Base-by-base conservation (phyloP, 1,284 basidiomycete species). In the Fomitopsis palustris region DNA sequence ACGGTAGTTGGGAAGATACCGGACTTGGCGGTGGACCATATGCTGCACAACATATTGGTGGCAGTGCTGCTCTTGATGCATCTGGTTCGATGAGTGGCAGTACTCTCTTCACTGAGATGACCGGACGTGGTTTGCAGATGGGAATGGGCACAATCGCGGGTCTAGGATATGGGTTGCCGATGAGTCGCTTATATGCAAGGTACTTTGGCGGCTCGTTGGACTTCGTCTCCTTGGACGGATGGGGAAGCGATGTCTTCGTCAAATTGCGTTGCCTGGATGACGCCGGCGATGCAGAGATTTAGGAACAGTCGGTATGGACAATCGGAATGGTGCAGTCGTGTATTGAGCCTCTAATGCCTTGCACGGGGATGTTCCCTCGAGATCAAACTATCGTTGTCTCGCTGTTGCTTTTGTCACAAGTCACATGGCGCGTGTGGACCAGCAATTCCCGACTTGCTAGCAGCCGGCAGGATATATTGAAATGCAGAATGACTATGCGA, bases 81-180 rank as follows among this genome's bases (percentile, higher is more conserved):
- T 75, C 75, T n/a, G 77, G 76, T 23, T 71, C 75, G n/a, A 78
- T 78, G 4, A 82, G 80, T 27, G 81, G 77, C 16, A 60, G 60
- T 4, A 81, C 83, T 66, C 72, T 92, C 35, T 92, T 94, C 67
- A 80, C 82, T 25, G 90, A 90, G 69, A 90, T 93, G 47, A 86
- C 88, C 4, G 81, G 83, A 0, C 87, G 88, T 67, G 89, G 89
- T 3, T 69, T 95, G 43, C 88, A 92, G 68, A 86, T 83, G 54
- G 83, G 83, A 43, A 73, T 88, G 70, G 91, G 91, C 10, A 92
- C 90, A 1, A 86, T 94, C 61, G 89, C 90, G 1, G 91, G 92
- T 1, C 74, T 95, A 41, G 94, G 93, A 2, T 93, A 93, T 65
- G 92, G 92, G 0, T 75, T 95, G 57, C 93, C 93, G 3, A 90